Evolutionary conservation across 179 eudicot species (phyloP), one percentile per base, ranked within the genome.

Genomic region (Nepenthes alata): DNA sequence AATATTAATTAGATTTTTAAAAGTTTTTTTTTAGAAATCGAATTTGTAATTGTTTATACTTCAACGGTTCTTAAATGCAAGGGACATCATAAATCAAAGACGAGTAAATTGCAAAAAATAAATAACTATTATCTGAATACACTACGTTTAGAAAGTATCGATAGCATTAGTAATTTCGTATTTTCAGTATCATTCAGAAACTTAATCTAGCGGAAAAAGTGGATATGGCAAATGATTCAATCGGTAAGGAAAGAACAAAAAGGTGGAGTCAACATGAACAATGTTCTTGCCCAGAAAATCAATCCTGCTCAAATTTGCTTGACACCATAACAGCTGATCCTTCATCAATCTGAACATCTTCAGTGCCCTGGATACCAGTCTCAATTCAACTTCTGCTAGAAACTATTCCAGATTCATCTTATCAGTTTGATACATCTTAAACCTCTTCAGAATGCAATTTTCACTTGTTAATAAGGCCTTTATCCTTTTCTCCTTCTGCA

Each of bases 401-500:
- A 83, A 61, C 53, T 72, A 47, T 8, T 71, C 82, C 3, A 61
- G 72, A 38, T 70, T 74, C 57, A 75, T 15, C 16, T 59, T 51
- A 36, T 59, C 52, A 55, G 75, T 80, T 52, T 69, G 83, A 36
- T 78, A 80, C 62, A 80, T 88, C 63, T 83, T 84, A 62, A 88
- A 78, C 81, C 80, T 91, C 78, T 77, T 88, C 37, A 86, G 86
- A 65, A 91, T 63, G 77, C 98, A 91, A 41, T 83, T 91, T 36
- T 87, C 78, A 39, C 88, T 89, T 70, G 76, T 86, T 60, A 75
- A 12, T 37, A 83, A 56, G 52, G 83, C 98, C 67, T 80, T 86
- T 4, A 91, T 68, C 82, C 75, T 86, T 52, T 74, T 89, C 72
- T 86, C 96, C 75, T 91, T 91, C 97, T 91, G 87, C 66, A 80